Percentiles rank a stretch among this genome's conserved stretches.
Evolutionary conservation across 2,329 filamentous ascomycete genomes (phyloP).

Genomic region (Orbilia ellipsospora): DNA sequence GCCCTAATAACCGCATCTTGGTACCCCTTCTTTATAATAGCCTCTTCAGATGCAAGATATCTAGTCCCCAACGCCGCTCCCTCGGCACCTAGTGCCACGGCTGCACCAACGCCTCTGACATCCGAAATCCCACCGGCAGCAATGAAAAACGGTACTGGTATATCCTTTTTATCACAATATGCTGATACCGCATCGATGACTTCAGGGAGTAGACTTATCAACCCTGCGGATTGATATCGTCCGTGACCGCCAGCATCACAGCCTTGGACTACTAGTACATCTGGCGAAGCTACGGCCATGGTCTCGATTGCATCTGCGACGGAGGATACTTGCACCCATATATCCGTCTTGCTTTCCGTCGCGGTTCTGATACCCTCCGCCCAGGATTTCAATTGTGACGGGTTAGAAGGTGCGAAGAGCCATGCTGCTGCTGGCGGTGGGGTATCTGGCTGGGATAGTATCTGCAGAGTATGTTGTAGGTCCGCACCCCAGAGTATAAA

Average conservation of each 20-base stretch:
- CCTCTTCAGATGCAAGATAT: slow-evolving; percentile 66
- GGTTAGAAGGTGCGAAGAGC: slow-evolving; percentile 65
- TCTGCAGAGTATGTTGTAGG: slow-evolving; percentile 59
- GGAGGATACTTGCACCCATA: slow-evolving; percentile 61
- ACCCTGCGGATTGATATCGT: slow-evolving; percentile 59
- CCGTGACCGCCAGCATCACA: slow-evolving; percentile 63
- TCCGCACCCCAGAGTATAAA: slow-evolving; percentile 66
- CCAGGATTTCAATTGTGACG: slow-evolving; percentile 60
- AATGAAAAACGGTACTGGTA: slow-evolving; percentile 53
- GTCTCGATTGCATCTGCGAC: slow-evolving; percentile 59
- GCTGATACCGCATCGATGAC: slow-evolving; percentile 59
- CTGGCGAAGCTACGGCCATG: slow-evolving; percentile 57
- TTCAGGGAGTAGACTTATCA: slow-evolving; percentile 62
- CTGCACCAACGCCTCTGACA: slow-evolving; percentile 61
- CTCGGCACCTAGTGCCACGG: slow-evolving; percentile 61
- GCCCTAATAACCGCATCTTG: slow-evolving; percentile 65
- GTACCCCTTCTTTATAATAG: slow-evolving; percentile 65
- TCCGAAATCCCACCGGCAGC: slow-evolving; percentile 62
- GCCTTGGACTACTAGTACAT: slow-evolving; percentile 62
- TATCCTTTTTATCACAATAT: slow-evolving; percentile 4
- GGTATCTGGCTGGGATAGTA: slow-evolving; percentile 50
- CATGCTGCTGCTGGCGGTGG: slow-evolving; percentile 64
- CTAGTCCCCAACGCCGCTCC: slow-evolving; percentile 67
- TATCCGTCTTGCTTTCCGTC: slow-evolving; percentile 24
- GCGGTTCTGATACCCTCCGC: slow-evolving; percentile 57